phyloP scores from a whole-genome alignment of 257 asterid genomes.

The Echites panduratus region DNA sequence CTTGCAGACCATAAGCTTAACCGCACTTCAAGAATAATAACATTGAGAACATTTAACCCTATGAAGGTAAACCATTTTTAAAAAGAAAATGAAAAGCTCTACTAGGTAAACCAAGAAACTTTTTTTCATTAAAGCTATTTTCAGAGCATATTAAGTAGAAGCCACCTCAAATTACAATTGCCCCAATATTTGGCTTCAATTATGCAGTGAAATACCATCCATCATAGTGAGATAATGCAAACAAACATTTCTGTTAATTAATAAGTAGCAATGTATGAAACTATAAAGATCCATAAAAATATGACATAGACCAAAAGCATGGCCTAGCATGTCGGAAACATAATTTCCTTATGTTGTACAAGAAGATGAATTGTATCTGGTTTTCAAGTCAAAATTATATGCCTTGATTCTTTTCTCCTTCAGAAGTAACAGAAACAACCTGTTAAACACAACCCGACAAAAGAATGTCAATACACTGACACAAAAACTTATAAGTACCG shows the following conservation, averaged over 20 bases:
- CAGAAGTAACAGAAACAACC: background rate
- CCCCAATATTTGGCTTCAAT: background rate
- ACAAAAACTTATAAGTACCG: background rate
- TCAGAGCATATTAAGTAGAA: background rate
- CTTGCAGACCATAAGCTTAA: background rate
- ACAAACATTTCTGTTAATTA: too few relatives aligned
- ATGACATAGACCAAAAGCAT: background rate
- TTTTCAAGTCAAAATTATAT: background rate
- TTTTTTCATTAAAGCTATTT: background rate
- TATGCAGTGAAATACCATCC: background rate
- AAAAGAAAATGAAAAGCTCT: background rate
- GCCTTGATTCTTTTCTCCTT: background rate
- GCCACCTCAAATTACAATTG: background rate
- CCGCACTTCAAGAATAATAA: background rate
- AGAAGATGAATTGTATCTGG: background rate
- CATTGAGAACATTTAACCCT: too few relatives aligned
- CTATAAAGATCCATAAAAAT: background rate
- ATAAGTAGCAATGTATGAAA: background rate
- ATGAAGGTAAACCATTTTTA: background rate
- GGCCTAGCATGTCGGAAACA: background rate
- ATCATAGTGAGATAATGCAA: background rate
- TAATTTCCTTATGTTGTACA: background rate
- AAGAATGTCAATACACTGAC: slow-evolving; percentile 2
- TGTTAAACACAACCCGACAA: background rate
- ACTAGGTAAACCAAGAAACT: background rate